Percentiles rank a stretch among this genome's conserved stretches.
phyloP scores from a whole-genome alignment of 1,284 basidiomycete species.

The Rhodotorula sp. region DNA sequence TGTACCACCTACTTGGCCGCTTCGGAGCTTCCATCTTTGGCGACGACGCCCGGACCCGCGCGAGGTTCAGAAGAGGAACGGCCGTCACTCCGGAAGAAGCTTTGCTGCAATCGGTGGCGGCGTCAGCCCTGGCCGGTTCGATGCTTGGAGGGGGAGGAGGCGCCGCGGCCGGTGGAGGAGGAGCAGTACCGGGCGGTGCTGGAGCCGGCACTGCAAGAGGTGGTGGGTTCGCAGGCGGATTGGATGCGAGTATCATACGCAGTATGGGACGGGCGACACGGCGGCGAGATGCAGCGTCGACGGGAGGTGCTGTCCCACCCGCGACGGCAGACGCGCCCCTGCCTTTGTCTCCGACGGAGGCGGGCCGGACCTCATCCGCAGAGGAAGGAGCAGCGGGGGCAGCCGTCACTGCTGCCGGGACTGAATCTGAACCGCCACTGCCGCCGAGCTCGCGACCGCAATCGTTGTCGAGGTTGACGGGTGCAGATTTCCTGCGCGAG shows the following conservation, averaged over 20 bases:
- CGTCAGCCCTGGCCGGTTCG: neutral
- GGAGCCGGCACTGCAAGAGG: neutral
- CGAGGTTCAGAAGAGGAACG: conserved; percentile 51
- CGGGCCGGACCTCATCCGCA: neutral
- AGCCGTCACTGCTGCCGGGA: neutral
- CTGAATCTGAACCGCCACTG: neutral
- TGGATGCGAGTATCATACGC: conserved; percentile 2
- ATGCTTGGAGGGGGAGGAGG: neutral
- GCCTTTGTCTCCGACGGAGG: neutral
- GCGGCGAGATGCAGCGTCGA: neutral
- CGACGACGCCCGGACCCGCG: conserved; percentile 48
- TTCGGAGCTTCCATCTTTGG: conserved; percentile 66
- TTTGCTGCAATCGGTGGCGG: neutral
- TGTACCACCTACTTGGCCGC: conserved; percentile 58
- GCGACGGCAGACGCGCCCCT: neutral
- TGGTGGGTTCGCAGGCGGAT: neutral
- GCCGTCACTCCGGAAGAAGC: conserved; percentile 20
- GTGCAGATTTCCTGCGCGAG: conserved; percentile 24
- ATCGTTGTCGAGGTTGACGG: neutral
- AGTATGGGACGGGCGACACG: neutral
- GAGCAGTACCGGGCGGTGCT: neutral
- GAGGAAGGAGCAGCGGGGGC: neutral
- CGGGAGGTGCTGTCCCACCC: neutral
- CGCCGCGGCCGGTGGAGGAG: neutral
- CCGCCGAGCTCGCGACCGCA: neutral